A percentile compares a stretch with the other conserved stretches of the same genome.
phyloP scores from a whole-genome alignment of 75 land plant species.

The Cupressus sempervirens region DNA sequence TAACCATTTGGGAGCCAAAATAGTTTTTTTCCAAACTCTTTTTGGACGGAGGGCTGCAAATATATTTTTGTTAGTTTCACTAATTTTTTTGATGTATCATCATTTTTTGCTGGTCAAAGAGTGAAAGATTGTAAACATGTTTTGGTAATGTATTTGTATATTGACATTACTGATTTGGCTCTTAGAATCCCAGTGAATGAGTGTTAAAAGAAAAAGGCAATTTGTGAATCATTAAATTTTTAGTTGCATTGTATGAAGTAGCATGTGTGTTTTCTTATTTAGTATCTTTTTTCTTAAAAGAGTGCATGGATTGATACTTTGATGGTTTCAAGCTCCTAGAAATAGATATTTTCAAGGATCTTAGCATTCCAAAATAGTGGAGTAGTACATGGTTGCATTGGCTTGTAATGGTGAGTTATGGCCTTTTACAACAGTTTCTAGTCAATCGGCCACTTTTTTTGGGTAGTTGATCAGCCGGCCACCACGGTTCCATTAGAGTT shows the following conservation, averaged over 20 bases:
- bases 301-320: neutral
- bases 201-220: neutral
- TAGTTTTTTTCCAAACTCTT: too few species aligned
- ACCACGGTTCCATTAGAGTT: too few species aligned
- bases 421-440: slow-evolving; percentile 88
- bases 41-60: too few species aligned
- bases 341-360: slow-evolving; percentile 94
- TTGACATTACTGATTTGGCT: neutral
- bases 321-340: slow-evolving; percentile 63
- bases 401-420: slow-evolving; percentile 80
- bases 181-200: neutral
- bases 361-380: slow-evolving; percentile 75
- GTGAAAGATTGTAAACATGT: neutral
- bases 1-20: neutral
- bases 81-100: neutral
- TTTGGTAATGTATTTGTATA: neutral
- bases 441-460: too few species aligned
- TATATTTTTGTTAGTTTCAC: too few species aligned
- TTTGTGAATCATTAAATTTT: neutral
- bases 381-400: slow-evolving; percentile 90
- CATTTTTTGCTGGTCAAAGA: neutral
- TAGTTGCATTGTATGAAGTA: neutral
- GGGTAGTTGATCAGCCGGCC: too few species aligned
- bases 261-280: neutral
- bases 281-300: neutral